Percentiles rank a stretch among this genome's conserved stretches.
Conservation (phyloP, 257 asterid genomes). For the Salvia splendens region DNA sequence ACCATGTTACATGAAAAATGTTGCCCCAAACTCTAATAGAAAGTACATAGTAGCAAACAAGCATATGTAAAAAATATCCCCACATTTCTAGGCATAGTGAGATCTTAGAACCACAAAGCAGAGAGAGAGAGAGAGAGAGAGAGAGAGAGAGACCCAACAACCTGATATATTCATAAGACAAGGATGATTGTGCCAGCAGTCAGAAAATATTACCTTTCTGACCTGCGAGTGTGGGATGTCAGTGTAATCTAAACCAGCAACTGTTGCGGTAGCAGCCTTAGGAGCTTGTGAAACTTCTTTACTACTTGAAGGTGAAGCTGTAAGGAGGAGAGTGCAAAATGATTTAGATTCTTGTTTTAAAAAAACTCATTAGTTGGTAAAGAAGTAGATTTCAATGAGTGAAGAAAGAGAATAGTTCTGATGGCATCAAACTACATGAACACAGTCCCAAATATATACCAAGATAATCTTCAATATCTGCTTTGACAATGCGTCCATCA, state of each 20-base stretch:
- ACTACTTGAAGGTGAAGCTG: constrained; percentile 62
- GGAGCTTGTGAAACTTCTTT: constrained; percentile 65
- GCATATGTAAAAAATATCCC: constrained; percentile 2
- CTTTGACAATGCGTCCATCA: constrained; percentile 91
- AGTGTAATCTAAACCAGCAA: constrained; percentile 59
- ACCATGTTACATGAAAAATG: constrained; percentile 14
- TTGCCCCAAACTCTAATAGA: constrained; percentile 5
- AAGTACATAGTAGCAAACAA: constrained; percentile 13
- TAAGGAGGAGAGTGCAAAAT: constrained; percentile 37
- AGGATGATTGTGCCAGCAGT: constrained; percentile 2
- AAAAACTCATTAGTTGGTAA: constrained; percentile 1
- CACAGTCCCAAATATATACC: constrained; percentile 50
- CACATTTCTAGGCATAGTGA: neutral
- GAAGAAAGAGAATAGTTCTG: constrained; percentile 10
- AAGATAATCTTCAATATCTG: constrained; percentile 88
- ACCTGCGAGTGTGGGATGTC: constrained; percentile 90
- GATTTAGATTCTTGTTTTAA: constrained; percentile 16
- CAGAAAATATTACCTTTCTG: constrained; percentile 68
- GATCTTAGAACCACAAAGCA: neutral
- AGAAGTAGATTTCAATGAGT: neutral
- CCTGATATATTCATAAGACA: constrained; percentile 18
- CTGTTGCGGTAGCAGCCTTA: constrained; percentile 48
- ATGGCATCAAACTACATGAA: constrained; percentile 8
- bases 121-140: constrained; percentile 1
- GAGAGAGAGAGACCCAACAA: neutral